These are phyloP conservation scores for Triadica sebifera DNA, from an alignment of 345 rosid species.

Conservation along the genomic window DNA sequence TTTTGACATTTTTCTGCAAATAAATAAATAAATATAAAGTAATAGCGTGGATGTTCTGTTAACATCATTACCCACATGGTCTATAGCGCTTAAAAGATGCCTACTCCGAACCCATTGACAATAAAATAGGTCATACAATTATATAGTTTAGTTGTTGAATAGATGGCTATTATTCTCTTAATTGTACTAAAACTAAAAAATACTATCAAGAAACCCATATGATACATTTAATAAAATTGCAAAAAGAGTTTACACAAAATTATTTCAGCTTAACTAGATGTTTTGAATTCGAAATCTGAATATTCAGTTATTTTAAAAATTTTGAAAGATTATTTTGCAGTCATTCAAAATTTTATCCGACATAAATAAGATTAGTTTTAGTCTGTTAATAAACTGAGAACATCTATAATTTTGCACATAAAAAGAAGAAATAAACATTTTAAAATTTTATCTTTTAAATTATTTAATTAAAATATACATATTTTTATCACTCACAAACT, in stretches of 20 bases:
- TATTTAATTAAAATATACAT: too few species aligned
- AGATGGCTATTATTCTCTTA: neutral
- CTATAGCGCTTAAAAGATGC: too few species aligned
- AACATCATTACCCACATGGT: neutral
- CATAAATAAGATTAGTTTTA: too few species aligned
- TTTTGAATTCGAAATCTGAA: too few species aligned
- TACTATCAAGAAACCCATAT: neutral
- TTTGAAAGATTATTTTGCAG: too few species aligned
- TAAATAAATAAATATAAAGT: neutral
- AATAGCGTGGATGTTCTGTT: neutral
- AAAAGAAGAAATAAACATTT: neutral
- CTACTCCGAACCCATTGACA: neutral
- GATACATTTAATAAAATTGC: neutral
- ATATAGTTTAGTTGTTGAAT: neutral
- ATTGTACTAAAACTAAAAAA: neutral
- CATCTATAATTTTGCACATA: neutral
- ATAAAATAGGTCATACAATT: neutral
- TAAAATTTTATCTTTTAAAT: too few species aligned
- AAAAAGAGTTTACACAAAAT: too few species aligned
- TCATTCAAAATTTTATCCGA: too few species aligned
- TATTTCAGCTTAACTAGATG: too few species aligned
- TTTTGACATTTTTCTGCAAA: too few species aligned
- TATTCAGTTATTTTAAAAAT: too few species aligned
- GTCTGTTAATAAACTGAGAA: neutral
- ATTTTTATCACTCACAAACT: too few species aligned